A percentile compares a stretch with the other conserved stretches of the same genome.
phyloP scores from a whole-genome alignment of 345 rosid species.

The Rhodomyrtus tomentosa region DNA sequence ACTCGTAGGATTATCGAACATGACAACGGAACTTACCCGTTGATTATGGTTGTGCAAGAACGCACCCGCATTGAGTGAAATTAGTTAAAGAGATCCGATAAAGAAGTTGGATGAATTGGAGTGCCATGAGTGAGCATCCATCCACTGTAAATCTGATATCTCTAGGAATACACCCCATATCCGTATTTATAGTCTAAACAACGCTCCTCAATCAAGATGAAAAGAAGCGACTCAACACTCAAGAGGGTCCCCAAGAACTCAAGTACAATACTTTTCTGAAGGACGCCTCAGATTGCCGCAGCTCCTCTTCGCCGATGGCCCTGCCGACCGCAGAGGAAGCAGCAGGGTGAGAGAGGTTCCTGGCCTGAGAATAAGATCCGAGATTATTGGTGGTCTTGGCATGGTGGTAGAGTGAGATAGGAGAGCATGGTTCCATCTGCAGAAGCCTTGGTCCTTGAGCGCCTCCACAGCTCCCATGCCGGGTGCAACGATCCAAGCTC shows the following conservation, averaged over 20 bases:
- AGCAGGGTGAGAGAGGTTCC: constrained; percentile 4
- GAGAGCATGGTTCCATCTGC: constrained; percentile 34
- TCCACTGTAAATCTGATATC: background rate
- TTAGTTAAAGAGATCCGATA: background rate
- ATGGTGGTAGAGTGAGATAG: constrained; percentile 25
- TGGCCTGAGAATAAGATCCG: constrained; percentile 20
- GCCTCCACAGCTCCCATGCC: constrained; percentile 42
- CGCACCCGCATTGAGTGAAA: background rate
- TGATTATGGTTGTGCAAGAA: background rate
- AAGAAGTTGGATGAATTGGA: background rate
- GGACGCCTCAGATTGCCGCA: constrained; percentile 10
- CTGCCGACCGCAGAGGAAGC: background rate
- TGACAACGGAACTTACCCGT: background rate
- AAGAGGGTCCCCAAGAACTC: constrained; percentile 38
- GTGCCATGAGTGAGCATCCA: background rate
- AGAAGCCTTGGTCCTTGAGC: constrained; percentile 38
- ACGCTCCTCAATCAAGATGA: background rate
- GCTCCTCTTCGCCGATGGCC: constrained; percentile 1
- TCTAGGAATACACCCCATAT: background rate
- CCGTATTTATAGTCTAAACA: background rate
- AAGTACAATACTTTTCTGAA: constrained; percentile 24
- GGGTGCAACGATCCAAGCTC: constrained; percentile 42
- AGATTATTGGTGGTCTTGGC: constrained; percentile 18
- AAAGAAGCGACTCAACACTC: background rate
- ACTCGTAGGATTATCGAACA: background rate